Evolutionary conservation across 2,329 filamentous ascomycete species (phyloP).

Genomic region (Sclerotinia glacialis): DNA sequence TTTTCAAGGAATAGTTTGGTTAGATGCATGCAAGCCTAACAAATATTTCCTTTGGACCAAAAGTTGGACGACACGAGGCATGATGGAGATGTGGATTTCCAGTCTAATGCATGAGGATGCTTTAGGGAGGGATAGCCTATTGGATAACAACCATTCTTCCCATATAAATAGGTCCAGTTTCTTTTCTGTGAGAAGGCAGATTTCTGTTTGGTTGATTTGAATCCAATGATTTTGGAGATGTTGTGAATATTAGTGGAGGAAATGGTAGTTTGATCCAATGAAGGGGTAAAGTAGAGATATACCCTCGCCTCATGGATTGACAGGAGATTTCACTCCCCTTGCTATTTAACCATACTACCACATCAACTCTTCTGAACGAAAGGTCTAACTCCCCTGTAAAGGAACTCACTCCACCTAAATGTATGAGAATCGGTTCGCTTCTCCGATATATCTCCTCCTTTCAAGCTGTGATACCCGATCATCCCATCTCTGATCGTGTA

Average conservation of each 20-base stretch:
- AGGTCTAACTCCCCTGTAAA: neutral
- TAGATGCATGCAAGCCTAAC: constrained; percentile 19
- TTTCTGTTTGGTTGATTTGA: neutral
- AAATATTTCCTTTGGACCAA: constrained; percentile 9
- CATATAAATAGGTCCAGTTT: neutral
- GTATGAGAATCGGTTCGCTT: neutral
- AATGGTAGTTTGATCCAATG: neutral
- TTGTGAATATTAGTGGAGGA: constrained; percentile 1
- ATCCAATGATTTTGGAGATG: neutral
- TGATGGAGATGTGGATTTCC: constrained; percentile 12
- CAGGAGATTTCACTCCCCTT: constrained; percentile 1
- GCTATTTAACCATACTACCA: neutral
- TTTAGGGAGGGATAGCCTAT: constrained; percentile 13
- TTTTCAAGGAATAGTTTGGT: constrained; percentile 16
- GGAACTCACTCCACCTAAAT: neutral
- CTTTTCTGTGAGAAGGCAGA: neutral
- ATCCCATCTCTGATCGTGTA: constrained; percentile 13
- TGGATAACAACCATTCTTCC: neutral
- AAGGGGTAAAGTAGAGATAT: neutral
- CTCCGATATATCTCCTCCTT: constrained; percentile 4
- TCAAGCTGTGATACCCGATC: neutral
- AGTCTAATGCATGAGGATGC: constrained; percentile 9
- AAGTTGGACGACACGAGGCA: constrained; percentile 22
- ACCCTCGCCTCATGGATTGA: constrained; percentile 4
- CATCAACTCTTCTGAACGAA: neutral